These are phyloP conservation scores for Elsinoe ampelina DNA, from an alignment of 2,329 filamentous ascomycete species.

Conservation along the genomic window DNA sequence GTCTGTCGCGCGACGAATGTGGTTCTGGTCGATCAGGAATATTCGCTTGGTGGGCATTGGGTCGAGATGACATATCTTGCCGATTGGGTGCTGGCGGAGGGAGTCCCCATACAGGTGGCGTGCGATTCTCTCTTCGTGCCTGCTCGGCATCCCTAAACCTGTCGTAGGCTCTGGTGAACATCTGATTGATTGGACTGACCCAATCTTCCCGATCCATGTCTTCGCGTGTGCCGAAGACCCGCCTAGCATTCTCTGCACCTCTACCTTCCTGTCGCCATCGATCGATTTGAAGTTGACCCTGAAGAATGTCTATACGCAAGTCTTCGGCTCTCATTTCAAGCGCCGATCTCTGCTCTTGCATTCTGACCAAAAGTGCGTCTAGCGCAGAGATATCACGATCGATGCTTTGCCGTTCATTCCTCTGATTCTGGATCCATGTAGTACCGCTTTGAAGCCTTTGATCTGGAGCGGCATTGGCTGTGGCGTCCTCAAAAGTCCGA, in stretches of 20 bases:
- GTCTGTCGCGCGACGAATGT: too few species aligned
- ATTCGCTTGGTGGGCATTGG: too few species aligned
- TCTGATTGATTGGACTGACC: conserved; percentile 38
- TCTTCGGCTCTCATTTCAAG: neutral
- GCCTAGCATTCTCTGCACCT: conserved; percentile 30
- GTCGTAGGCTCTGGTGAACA: conserved; percentile 38
- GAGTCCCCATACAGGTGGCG: conserved; percentile 16
- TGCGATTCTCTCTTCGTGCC: conserved; percentile 27
- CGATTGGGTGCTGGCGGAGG: neutral
- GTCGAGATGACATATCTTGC: too few species aligned
- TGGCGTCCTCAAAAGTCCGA: neutral
- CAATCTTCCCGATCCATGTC: conserved; percentile 39
- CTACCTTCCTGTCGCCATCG: conserved; percentile 26
- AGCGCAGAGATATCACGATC: neutral
- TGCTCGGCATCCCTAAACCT: conserved; percentile 36
- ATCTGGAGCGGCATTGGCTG: neutral
- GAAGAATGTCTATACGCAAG: neutral
- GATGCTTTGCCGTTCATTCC: neutral
- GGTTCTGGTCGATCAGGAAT: too few species aligned
- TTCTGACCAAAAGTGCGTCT: neutral
- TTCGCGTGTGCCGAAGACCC: conserved; percentile 39
- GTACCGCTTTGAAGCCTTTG: neutral
- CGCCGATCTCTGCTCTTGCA: neutral
- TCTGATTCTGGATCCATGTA: neutral
- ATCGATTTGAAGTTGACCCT: conserved; percentile 17